Evolutionary conservation across 1,284 basidiomycete species (phyloP), one percentile per base, ranked within the genome.

Genomic region (Mycosarcoma mackinlayi): DNA sequence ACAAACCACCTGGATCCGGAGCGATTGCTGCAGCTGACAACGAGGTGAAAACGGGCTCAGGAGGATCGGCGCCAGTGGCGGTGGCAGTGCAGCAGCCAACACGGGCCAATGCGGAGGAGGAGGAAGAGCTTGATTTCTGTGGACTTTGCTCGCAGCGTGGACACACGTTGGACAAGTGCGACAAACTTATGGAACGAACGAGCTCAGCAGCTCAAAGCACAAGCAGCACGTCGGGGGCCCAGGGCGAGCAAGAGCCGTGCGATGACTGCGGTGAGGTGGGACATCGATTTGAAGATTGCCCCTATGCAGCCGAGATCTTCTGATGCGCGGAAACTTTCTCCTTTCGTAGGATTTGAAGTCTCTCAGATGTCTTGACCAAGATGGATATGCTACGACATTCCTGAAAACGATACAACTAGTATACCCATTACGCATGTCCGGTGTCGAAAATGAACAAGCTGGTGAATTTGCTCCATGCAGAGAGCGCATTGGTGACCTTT

Each of bases 201-300:
- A 33, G 35, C 30, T 27, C 38, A 18, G 21, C 14, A 9, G 33
- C 44, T 33, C 30, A 46, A 10, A 21, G 44, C 34, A 6, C 50
- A 1, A 23, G 57, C 25, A 28, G 40, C n/a, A 41, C 27, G 18
- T 10, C 30, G 7, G 59, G 19, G 13, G 40, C 39, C 16, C 46
- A 68, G 25, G 64, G 33, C 7, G 64, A 55, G 33, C 38, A 59
- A 18, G 73, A 75, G 51, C 61, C 65, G 1, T 75, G 73, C 53
- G 73, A 75, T 25, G 73, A 75, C 31, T 75, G 73, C 39, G 73
- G 73, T 31, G 73, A 75, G 41, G 54, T 62, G 6, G 73, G 73
- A 11, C 73, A 75, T 49, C 57, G 57, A 1, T 68, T 75, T 27
- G 73, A 75, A 23, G 73, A 75, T 16, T 75, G 73, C 30, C 73